Evolutionary conservation across 164 flowering plant species (phyloP).

Genomic region (grape (Vitis vinifera)): DNA sequence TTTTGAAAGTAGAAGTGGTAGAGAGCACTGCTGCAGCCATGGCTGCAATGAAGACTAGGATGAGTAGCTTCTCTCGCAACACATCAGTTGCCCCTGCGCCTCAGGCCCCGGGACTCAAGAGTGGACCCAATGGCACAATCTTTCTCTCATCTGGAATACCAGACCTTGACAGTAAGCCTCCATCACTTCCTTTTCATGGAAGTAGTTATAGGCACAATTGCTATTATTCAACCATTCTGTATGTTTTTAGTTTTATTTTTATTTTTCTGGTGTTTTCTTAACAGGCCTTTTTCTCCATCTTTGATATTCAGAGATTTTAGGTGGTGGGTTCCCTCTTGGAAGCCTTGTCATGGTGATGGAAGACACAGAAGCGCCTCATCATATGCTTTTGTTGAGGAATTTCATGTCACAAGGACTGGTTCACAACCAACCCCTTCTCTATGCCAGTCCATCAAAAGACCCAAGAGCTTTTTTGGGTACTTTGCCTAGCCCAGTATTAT

Average conservation of each 20-base stretch:
- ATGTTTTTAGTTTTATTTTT: conserved; percentile 1
- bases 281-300: conserved; percentile 6
- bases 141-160: conserved; percentile 88
- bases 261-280: background rate
- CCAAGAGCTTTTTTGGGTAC: conserved; percentile 91
- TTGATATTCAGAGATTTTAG: conserved; percentile 62
- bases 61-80: conserved; percentile 80
- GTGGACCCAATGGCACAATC: conserved; percentile 70
- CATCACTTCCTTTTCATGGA: background rate
- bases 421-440: conserved; percentile 81
- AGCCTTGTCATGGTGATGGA: conserved; percentile 93
- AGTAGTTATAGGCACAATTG: background rate
- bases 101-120: conserved; percentile 64
- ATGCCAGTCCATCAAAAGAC: conserved; percentile 74
- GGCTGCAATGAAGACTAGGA: conserved; percentile 52
- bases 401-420: conserved; percentile 95
- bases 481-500: conserved; percentile 60
- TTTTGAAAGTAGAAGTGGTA: background rate
- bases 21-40: conserved; percentile 21
- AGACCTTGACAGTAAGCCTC: conserved; percentile 81
- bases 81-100: conserved; percentile 30
- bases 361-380: conserved; percentile 96
- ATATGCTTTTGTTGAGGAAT: conserved; percentile 84
- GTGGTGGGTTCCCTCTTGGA: conserved; percentile 90
- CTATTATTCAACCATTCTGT: background rate